phyloP scores from a whole-genome alignment of 164 flowering plant genomes.

The Taxillus chinensis region DNA sequence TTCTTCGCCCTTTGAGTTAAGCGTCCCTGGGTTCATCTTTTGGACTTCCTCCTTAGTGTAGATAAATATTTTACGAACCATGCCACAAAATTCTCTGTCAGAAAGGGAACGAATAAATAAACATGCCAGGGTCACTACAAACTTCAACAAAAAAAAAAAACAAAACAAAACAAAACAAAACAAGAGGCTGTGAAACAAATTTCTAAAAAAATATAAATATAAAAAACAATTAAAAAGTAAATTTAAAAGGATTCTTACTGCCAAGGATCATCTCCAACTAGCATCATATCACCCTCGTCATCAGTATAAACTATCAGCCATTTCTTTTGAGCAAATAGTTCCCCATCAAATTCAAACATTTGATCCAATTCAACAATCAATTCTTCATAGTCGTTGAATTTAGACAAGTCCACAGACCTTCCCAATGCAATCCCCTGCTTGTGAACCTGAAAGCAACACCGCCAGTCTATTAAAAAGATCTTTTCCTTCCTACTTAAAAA shows the following conservation, averaged over 20 bases:
- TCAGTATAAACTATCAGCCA: constrained; percentile 88
- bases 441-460: constrained; percentile 61
- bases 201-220: too few species aligned
- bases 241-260: constrained; percentile 47
- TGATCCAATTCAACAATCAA: constrained; percentile 66
- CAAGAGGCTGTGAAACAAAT: too few species aligned
- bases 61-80: constrained; percentile 83
- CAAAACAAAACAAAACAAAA: too few species aligned
- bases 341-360: constrained; percentile 80
- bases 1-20: constrained; percentile 44
- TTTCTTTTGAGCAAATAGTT: constrained; percentile 45
- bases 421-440: constrained; percentile 95
- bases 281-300: constrained; percentile 97
- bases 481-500: neutral
- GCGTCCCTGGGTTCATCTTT: constrained; percentile 58
- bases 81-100: constrained; percentile 78
- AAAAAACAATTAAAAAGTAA: neutral
- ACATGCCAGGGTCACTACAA: too few species aligned
- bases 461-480: neutral
- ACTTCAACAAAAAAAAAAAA: too few species aligned
- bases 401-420: constrained; percentile 84
- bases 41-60: constrained; percentile 87
- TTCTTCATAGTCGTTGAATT: constrained; percentile 67
- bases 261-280: constrained; percentile 99
- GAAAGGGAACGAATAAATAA: neutral